A percentile compares a stretch with the other conserved stretches of the same genome.
Conservation (phyloP, 2,329 filamentous ascomycete genomes). For the Fusarium sp. region DNA sequence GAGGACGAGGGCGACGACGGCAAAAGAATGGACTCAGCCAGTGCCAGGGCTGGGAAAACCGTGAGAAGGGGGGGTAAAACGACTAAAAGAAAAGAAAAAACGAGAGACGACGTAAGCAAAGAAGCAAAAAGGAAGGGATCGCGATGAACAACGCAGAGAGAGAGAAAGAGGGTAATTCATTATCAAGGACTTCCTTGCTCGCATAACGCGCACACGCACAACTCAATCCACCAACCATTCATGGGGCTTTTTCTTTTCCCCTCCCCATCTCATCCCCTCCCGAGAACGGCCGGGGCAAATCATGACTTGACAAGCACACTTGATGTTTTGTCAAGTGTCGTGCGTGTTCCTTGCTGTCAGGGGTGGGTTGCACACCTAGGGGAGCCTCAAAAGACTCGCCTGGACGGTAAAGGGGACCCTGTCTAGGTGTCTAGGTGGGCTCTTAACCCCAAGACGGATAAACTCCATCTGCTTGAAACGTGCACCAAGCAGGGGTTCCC, state of each 20-base stretch:
- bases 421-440: neutral
- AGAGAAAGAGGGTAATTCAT: slow-evolving; percentile 27
- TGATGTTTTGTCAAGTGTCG: neutral
- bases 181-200: slow-evolving; percentile 39
- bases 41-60: slow-evolving; percentile 32
- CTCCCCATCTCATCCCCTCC: neutral
- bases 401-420: neutral
- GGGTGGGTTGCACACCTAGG: neutral
- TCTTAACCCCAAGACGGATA: slow-evolving; percentile 25
- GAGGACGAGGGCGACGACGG: slow-evolving; percentile 12
- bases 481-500: slow-evolving; percentile 24
- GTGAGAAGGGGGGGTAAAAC: neutral
- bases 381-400: slow-evolving; percentile 31
- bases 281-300: neutral
- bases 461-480: slow-evolving; percentile 36
- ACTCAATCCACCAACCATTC: neutral
- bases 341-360: neutral
- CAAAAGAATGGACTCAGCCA: slow-evolving; percentile 39
- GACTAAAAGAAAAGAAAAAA: slow-evolving; percentile 12
- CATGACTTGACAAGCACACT: slow-evolving; percentile 20
- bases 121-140: slow-evolving; percentile 22
- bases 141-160: slow-evolving; percentile 6
- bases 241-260: neutral
- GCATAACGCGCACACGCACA: slow-evolving; percentile 22
- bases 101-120: slow-evolving; percentile 28